These are phyloP conservation scores for Closterium sp. DNA, from an alignment of 139 green algal species.

Conservation along the genomic window DNA sequence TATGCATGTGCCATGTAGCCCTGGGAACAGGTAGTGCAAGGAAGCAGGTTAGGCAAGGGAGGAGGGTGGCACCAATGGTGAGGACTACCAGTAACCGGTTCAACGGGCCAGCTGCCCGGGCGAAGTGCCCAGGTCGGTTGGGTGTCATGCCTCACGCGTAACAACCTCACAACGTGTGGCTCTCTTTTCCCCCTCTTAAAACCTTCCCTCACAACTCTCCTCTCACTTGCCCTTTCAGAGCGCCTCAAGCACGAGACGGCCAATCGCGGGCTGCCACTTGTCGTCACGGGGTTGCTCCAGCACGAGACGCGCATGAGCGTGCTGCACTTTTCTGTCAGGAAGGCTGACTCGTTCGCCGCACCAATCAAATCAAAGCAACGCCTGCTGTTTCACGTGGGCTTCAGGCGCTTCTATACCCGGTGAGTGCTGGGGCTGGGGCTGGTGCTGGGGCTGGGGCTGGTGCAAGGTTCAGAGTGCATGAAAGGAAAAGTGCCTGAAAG, in stretches of 20 bases:
- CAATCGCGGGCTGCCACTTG: background rate
- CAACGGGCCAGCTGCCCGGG: too few species aligned
- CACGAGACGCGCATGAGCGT: conserved; percentile 89
- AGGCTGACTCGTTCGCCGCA: conserved; percentile 60
- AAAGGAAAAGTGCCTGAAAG: too few species aligned
- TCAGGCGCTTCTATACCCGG: conserved; percentile 42
- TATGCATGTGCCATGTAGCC: too few species aligned
- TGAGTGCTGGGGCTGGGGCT: background rate
- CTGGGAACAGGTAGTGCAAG: too few species aligned
- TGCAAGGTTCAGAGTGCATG: too few species aligned
- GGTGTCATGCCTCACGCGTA: too few species aligned
- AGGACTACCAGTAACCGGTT: too few species aligned
- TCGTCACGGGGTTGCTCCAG: conserved; percentile 77
- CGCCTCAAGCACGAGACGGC: background rate
- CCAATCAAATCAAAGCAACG: conserved; percentile 73
- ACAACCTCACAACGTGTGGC: too few species aligned
- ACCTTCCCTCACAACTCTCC: background rate
- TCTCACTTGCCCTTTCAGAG: background rate
- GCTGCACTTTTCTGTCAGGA: conserved; percentile 77
- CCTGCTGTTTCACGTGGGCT: conserved; percentile 75
- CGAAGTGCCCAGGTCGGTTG: too few species aligned
- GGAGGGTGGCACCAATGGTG: too few species aligned
- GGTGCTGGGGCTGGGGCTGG: too few species aligned
- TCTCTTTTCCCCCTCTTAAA: background rate
- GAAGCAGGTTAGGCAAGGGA: too few species aligned